phyloP scores from a whole-genome alignment of 2,329 filamentous ascomycete species.

The Colletotrichum sp. region DNA sequence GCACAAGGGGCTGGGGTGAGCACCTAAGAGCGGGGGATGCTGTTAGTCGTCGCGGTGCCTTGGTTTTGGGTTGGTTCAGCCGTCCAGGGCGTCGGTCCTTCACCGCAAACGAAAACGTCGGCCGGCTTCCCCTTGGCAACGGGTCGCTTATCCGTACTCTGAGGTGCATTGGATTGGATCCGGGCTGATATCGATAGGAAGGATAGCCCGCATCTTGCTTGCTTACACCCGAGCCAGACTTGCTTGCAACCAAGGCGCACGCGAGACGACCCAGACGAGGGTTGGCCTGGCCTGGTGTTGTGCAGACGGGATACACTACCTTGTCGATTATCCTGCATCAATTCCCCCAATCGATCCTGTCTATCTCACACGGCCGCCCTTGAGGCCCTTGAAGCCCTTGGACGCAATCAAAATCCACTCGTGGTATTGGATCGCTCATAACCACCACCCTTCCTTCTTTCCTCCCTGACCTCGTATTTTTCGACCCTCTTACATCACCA shows the following conservation, averaged over 20 bases:
- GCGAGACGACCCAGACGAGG: not conserved
- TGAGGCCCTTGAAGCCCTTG: not conserved
- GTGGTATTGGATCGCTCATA: not conserved
- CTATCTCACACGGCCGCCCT: not conserved
- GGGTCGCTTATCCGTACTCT: not conserved
- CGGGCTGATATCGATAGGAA: not conserved
- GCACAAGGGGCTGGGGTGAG: conserved; percentile 7
- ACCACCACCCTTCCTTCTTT: conserved; percentile 5
- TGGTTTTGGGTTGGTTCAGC: not conserved
- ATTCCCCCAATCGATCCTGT: not conserved
- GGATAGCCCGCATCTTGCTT: not conserved
- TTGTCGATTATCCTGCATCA: not conserved
- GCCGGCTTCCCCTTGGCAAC: not conserved
- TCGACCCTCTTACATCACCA: conserved; percentile 6
- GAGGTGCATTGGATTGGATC: not conserved
- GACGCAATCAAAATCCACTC: conserved; percentile 3
- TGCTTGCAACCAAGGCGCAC: not conserved
- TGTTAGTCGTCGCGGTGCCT: not conserved
- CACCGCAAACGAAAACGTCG: conserved; percentile 1
- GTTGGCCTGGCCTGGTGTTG: not conserved
- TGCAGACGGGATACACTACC: not conserved
- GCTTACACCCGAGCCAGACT: not conserved
- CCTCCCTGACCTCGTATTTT: conserved; percentile 8
- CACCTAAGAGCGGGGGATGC: not conserved
- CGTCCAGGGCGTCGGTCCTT: not conserved